Conservation (phyloP, 257 asterid species). For the Ilex aquifolium region DNA sequence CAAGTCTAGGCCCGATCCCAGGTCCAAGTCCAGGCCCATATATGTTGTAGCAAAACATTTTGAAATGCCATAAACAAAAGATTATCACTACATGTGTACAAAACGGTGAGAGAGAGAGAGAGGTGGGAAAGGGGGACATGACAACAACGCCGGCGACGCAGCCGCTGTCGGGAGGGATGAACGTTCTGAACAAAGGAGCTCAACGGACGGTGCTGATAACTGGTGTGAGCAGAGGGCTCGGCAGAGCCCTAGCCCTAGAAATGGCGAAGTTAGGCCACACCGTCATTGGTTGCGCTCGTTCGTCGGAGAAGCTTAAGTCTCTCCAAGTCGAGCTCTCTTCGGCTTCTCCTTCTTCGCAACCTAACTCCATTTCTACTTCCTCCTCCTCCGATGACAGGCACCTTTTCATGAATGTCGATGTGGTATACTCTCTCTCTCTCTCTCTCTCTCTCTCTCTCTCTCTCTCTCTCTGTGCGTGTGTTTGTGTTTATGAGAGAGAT, state of each 20-base stretch:
- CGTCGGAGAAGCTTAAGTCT: constrained; percentile 60
- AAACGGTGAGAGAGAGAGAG: no score
- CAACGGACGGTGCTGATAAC: constrained; percentile 65
- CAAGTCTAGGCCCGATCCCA: no score
- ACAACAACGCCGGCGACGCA: not conserved
- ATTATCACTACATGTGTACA: no score
- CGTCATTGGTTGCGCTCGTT: constrained; percentile 89
- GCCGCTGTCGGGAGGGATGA: not conserved
- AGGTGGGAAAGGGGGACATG: no score
- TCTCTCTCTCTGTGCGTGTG: no score
- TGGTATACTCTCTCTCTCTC: constrained; percentile 40
- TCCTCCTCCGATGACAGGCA: constrained; percentile 30
- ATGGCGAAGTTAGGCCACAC: constrained; percentile 85
- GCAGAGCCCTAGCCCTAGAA: constrained; percentile 86
- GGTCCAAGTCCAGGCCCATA: no score
- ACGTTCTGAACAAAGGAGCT: not conserved
- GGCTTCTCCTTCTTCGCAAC: constrained; percentile 16
- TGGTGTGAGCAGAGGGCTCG: constrained; percentile 88
- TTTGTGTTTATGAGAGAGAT: not conserved
- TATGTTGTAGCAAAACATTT: no score
- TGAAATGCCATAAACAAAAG: no score
- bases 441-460: not conserved
- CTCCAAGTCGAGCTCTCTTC: constrained; percentile 67
- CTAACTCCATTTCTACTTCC: constrained; percentile 7
- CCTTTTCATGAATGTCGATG: constrained; percentile 68